These are phyloP conservation scores for Epichloe coenophiala DNA, from an alignment of 2,329 filamentous ascomycete genomes.

Conservation along the genomic window DNA sequence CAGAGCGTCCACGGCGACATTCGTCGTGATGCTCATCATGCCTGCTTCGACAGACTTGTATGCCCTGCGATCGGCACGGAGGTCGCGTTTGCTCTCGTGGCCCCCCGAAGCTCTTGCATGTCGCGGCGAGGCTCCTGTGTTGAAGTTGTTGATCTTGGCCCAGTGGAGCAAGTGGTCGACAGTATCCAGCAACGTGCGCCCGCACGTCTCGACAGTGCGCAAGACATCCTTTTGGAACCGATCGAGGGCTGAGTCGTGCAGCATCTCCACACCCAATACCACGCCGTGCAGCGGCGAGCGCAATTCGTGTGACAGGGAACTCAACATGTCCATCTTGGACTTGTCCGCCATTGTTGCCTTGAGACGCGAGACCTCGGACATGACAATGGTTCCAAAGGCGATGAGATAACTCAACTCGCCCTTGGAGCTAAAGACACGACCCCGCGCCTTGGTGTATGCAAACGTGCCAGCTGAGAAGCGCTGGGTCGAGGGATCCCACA, in stretches of 20 bases:
- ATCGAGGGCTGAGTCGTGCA: constrained; percentile 36
- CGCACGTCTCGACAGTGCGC: constrained; percentile 35
- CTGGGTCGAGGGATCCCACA: constrained; percentile 32
- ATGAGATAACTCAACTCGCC: constrained; percentile 37
- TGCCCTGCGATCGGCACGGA: not conserved
- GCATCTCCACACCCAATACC: constrained; percentile 37
- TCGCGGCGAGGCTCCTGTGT: constrained; percentile 3
- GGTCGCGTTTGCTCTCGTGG: not conserved
- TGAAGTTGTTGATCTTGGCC: constrained; percentile 36
- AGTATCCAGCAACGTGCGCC: constrained; percentile 37
- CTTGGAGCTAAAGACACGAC: constrained; percentile 28
- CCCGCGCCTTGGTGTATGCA: constrained; percentile 30
- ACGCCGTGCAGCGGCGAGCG: constrained; percentile 48
- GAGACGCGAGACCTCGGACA: constrained; percentile 40
- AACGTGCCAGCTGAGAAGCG: constrained; percentile 37
- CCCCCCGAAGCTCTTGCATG: not conserved
- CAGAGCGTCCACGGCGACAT: constrained; percentile 24
- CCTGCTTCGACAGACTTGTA: constrained; percentile 3
- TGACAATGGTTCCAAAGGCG: constrained; percentile 39
- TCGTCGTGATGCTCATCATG: constrained; percentile 8
- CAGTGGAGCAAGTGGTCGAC: constrained; percentile 42
- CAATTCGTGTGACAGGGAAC: constrained; percentile 47
- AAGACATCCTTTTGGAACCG: constrained; percentile 32
- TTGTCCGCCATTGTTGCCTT: constrained; percentile 23
- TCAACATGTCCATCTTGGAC: constrained; percentile 44